Evolutionary conservation across 805 yeast species (phyloP), one percentile per base, ranked within the genome.

Genomic region (Candida khao-thaluensis): DNA sequence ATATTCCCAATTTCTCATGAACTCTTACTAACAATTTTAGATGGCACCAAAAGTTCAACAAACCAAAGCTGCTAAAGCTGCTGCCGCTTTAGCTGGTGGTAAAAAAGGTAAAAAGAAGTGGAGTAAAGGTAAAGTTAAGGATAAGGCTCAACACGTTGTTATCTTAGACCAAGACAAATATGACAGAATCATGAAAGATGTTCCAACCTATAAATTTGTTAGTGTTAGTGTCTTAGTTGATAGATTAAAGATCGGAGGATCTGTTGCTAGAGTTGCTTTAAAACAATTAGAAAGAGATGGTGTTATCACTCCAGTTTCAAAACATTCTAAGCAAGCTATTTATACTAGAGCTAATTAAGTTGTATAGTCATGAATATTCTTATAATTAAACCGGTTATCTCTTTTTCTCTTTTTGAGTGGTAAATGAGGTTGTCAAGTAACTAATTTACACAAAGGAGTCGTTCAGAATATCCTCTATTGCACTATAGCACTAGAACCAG

Each of bases 61-160:
- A 76, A 85, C 96, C 69, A 91, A 91, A 81, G 97, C 97, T 76
- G 97, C 96, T 70, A 91, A 91, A 82, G 96, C 96, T 70, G 97
- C 98, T 69, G 98, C 98, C 80, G 98, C 97, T 74, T 80, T 88
- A 84, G 96, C 97, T 74, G 97, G 97, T 85, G 96, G 97, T 84
- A 90, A 90, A 86, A 89, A 91, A 72, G 88, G 96, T 76, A 93
- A 93, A 89, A 91, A 93, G 95, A 93, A 93, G 96, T 93, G 98
- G 99, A 86, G 95, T 85, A 90, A 91, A 84, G 96, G 96, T 77
- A 89, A 95, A 84, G 96, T 89, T 75, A 93, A 95, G 90, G 99
- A 93, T 79, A 91, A 86, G 95, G 98, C 99, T 64, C 91, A 87
- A 74, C 99, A 93, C 82, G 82, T 89, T 69, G 90, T 93, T 66